Evolutionary conservation across 257 asterid genomes (phyloP).

Genomic region (Solanum dulcamara): DNA sequence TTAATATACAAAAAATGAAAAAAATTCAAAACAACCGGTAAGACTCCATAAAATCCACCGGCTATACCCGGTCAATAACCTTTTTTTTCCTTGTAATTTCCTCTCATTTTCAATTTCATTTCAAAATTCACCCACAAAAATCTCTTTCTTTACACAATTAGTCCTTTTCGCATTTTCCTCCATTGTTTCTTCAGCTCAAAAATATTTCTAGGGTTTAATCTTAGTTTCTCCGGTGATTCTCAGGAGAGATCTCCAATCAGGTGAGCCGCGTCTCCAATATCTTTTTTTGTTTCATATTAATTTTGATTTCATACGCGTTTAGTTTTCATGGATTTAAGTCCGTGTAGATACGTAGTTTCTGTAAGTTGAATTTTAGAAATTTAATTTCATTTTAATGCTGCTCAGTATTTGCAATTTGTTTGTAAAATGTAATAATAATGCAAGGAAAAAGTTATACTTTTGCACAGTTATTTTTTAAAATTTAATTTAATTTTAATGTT

Average conservation of each 20-base stretch:
- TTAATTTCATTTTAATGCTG: not conserved
- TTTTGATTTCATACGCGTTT: not conserved
- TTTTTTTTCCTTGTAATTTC: not conserved
- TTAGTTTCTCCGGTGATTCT: not conserved
- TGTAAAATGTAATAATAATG: not conserved
- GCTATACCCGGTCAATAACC: not conserved
- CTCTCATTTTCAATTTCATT: not conserved
- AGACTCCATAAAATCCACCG: not conserved
- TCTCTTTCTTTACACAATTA: not conserved
- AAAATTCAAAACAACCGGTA: not conserved
- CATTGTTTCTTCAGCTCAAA: not conserved
- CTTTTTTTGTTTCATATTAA: not conserved
- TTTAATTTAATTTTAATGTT: not conserved
- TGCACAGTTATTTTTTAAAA: not conserved
- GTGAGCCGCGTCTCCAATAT: constrained; percentile 4
- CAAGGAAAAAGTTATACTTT: not conserved
- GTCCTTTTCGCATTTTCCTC: not conserved
- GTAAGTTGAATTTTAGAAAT: not conserved
- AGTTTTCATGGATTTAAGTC: not conserved
- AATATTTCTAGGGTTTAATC: not conserved
- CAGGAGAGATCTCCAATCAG: constrained; percentile 26
- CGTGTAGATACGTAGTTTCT: not conserved
- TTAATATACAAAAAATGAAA: not conserved
- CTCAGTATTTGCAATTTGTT: not conserved
- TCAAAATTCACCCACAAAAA: not conserved